Evolutionary conservation across 73 alveolate species (phyloP).

Genomic region (Paramecium pentaurelia): DNA sequence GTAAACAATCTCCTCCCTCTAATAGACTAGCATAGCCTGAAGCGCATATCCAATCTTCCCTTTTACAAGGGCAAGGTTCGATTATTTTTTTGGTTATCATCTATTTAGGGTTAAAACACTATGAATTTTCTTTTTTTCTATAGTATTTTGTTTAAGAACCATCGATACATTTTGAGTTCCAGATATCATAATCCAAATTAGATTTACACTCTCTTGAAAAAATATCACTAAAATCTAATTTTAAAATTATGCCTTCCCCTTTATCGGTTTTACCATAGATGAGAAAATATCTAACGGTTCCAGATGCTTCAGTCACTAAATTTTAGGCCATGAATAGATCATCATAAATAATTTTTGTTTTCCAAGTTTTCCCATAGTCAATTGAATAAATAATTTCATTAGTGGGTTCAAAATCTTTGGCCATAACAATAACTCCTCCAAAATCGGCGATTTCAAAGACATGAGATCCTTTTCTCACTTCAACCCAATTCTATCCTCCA

Average conservation of each 20-base stretch:
- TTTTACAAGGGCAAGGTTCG: slow-evolving; percentile 22
- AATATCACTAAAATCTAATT: slow-evolving; percentile 8
- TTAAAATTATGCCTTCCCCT: neutral
- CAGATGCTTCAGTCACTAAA: slow-evolving; percentile 21
- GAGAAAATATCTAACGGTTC: neutral
- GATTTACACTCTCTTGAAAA: neutral
- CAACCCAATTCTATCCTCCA: slow-evolving; percentile 16
- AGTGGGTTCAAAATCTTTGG: slow-evolving; percentile 10
- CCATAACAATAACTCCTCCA: slow-evolving; percentile 16
- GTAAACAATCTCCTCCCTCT: slow-evolving; percentile 24
- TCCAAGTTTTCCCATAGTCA: slow-evolving; percentile 31
- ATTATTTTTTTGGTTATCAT: neutral
- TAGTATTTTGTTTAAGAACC: neutral
- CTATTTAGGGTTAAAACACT: slow-evolving; percentile 28
- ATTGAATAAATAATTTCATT: neutral
- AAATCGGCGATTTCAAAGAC: slow-evolving; percentile 23
- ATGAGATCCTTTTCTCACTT: slow-evolving; percentile 20
- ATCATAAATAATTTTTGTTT: neutral
- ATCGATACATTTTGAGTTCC: neutral
- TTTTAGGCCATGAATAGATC: neutral
- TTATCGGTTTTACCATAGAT: slow-evolving; percentile 25
- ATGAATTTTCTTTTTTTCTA: neutral
- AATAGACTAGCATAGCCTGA: neutral
- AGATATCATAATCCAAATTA: neutral
- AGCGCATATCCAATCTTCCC: slow-evolving; percentile 44